These are phyloP conservation scores for Calocera cornea DNA, from an alignment of 768 basidiomycete species.

Conservation along the genomic window DNA sequence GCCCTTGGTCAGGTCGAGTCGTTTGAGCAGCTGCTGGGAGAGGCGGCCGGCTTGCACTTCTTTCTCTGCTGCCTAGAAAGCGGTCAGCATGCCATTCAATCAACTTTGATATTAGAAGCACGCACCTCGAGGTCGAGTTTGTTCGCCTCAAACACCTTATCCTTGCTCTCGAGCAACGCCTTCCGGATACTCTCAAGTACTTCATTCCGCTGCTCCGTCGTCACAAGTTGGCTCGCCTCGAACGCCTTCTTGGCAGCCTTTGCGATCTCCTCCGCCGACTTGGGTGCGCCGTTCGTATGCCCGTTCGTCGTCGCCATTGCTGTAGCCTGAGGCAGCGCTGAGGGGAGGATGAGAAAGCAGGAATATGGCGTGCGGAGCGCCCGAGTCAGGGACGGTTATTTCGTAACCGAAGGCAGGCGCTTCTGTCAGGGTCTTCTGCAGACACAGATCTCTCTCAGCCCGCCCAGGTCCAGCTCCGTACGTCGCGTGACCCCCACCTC, in stretches of 20 bases:
- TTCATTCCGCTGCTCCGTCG: constrained; percentile 47
- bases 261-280: constrained; percentile 44
- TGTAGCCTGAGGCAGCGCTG: not conserved
- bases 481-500: not conserved
- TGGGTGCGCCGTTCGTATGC: not conserved
- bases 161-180: constrained; percentile 50
- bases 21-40: constrained; percentile 67
- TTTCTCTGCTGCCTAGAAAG: constrained; percentile 48
- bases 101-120: constrained; percentile 1
- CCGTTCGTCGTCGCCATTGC: not conserved
- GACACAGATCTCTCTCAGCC: no score
- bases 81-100: not conserved
- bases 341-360: not conserved
- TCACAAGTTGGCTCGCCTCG: constrained; percentile 70
- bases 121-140: constrained; percentile 60
- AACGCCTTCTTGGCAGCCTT: constrained; percentile 70
- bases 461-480: no score
- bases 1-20: constrained; percentile 61
- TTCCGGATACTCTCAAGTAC: constrained; percentile 59
- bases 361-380: not conserved
- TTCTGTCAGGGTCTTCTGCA: no score
- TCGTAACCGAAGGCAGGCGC: no score
- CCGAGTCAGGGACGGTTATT: constrained; percentile 1
- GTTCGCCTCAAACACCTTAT: constrained; percentile 69
- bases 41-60: constrained; percentile 77